phyloP scores from a whole-genome alignment of 345 rosid species.

The Combretum micranthum region DNA sequence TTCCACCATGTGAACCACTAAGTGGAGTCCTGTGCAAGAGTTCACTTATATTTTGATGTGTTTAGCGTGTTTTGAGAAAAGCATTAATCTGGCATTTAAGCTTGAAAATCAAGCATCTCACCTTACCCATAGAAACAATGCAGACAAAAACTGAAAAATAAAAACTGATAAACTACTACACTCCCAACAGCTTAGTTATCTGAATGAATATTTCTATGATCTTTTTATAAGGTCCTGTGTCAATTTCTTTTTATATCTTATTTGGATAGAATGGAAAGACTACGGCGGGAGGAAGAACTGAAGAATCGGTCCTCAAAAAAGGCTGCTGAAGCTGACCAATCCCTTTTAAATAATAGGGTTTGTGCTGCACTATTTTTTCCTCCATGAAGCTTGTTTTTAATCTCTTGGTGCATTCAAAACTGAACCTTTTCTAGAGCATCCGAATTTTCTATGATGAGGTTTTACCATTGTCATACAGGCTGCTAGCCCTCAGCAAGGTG shows the following conservation, averaged over 20 bases:
- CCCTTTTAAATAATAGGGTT: slow-evolving; percentile 61
- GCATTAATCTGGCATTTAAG: too few species aligned
- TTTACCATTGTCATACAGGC: slow-evolving; percentile 40
- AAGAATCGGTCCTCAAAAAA: slow-evolving; percentile 82
- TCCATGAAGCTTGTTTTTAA: background rate
- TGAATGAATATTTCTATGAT: too few species aligned
- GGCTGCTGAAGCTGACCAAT: slow-evolving; percentile 78
- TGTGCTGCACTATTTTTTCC: slow-evolving; percentile 14
- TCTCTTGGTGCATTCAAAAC: background rate
- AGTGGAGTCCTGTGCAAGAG: too few species aligned
- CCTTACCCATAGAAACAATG: too few species aligned
- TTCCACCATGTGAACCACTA: too few species aligned
- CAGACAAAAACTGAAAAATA: too few species aligned
- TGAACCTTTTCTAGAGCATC: background rate
- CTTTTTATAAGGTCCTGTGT: background rate
- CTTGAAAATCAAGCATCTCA: too few species aligned
- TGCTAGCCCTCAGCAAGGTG: slow-evolving; percentile 77
- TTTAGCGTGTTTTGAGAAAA: too few species aligned
- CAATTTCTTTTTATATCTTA: background rate
- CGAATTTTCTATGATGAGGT: background rate
- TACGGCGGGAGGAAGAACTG: slow-evolving; percentile 92
- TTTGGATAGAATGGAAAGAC: slow-evolving; percentile 80
- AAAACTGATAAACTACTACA: too few species aligned
- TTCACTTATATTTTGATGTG: too few species aligned
- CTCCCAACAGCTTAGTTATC: too few species aligned